A percentile compares a stretch with the other conserved stretches of the same genome.
These are phyloP conservation scores for Aspergillus affinis DNA, from an alignment of 495 filamentous ascomycete species.

Conservation along the genomic window DNA sequence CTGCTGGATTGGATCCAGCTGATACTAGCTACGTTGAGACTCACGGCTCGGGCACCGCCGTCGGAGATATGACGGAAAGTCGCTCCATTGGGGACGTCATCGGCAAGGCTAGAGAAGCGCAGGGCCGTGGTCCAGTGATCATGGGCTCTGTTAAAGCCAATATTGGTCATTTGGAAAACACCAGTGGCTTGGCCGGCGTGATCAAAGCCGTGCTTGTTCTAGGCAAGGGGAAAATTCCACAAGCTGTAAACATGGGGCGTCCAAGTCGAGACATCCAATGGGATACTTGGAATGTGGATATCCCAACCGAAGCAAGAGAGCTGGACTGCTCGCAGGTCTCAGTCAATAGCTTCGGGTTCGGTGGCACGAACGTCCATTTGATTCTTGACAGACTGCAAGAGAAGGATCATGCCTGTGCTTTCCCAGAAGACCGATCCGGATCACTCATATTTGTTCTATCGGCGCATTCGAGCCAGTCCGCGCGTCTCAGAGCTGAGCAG, in stretches of 20 bases:
- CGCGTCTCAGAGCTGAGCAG: constrained; percentile 8
- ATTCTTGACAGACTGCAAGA: constrained; percentile 32
- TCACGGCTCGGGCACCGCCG: constrained; percentile 56
- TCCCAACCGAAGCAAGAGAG: constrained; percentile 18
- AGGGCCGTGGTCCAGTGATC: constrained; percentile 9
- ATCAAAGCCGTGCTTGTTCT: constrained; percentile 36
- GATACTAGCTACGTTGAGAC: constrained; percentile 30
- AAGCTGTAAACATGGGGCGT: constrained; percentile 28
- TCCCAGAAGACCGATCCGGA: background rate
- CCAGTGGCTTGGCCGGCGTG: constrained; percentile 34
- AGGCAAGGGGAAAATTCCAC: constrained; percentile 32
- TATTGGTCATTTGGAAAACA: constrained; percentile 37
- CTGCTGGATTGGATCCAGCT: constrained; percentile 37
- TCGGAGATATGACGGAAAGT: constrained; percentile 62
- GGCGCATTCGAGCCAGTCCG: constrained; percentile 22
- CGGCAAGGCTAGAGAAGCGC: constrained; percentile 2
- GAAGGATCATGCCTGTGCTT: constrained; percentile 7
- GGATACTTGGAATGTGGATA: constrained; percentile 30
- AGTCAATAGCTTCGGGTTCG: constrained; percentile 40
- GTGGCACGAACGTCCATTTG: constrained; percentile 40
- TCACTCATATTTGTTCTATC: constrained; percentile 13
- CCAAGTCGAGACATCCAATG: constrained; percentile 29
- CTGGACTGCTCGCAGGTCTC: constrained; percentile 24
- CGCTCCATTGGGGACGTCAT: constrained; percentile 43
- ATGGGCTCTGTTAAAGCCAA: constrained; percentile 42